Conservation (phyloP, 768 basidiomycete genomes). For the Suillus luteus region DNA sequence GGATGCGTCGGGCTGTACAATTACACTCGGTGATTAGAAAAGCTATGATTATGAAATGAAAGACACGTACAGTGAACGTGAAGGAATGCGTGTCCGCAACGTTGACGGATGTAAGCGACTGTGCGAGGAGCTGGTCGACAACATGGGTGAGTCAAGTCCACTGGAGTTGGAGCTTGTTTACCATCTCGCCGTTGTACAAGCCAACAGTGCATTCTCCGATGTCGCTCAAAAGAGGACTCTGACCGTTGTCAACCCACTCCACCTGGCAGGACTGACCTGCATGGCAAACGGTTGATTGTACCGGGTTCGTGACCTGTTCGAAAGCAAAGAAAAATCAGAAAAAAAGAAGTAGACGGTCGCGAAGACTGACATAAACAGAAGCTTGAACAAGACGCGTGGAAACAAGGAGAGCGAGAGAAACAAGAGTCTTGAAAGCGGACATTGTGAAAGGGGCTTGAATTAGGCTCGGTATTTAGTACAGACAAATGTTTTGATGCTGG, state of each 20-base stretch:
- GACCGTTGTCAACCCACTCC: conserved; percentile 66
- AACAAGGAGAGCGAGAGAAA: conserved; percentile 24
- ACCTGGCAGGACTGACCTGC: conserved; percentile 58
- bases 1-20: conserved; percentile 50
- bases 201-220: conserved; percentile 58
- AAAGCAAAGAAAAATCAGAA: conserved; percentile 3
- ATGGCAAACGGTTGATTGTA: conserved; percentile 44
- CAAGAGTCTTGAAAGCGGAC: conserved; percentile 15
- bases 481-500: background rate
- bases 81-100: conserved; percentile 49
- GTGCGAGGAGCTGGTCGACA: conserved; percentile 51
- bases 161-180: conserved; percentile 28
- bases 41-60: background rate
- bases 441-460: conserved; percentile 18
- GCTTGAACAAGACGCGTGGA: conserved; percentile 20
- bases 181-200: conserved; percentile 59
- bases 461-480: conserved; percentile 4
- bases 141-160: conserved; percentile 7
- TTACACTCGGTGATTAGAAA: background rate
- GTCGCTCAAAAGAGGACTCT: conserved; percentile 43
- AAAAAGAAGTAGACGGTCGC: background rate
- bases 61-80: conserved; percentile 53
- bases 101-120: conserved; percentile 56
- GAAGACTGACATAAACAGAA: conserved; percentile 23
- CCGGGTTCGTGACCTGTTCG: conserved; percentile 50